phyloP scores from a whole-genome alignment of 139 green algal genomes.

The Micractinium sp. region DNA sequence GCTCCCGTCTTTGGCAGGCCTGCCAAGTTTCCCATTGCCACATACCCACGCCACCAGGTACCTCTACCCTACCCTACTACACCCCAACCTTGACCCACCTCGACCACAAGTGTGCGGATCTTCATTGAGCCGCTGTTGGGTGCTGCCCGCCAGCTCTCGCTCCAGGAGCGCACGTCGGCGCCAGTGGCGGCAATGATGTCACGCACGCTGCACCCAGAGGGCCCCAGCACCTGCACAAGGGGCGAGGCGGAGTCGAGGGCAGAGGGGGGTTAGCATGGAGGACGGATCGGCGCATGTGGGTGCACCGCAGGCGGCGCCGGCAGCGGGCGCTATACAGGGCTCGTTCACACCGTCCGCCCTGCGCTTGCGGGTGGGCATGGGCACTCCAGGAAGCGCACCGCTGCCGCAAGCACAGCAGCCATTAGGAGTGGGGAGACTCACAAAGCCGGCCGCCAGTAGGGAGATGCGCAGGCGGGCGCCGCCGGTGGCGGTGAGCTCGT shows the following conservation, averaged over 20 bases:
- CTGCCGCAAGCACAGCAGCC: background rate
- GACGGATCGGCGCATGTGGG: too few relatives aligned
- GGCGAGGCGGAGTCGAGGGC: too few relatives aligned
- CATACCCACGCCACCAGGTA: background rate
- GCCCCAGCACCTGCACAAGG: conserved; percentile 63
- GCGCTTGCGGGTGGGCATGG: too few relatives aligned
- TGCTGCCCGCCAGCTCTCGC: conserved; percentile 46
- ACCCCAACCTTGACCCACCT: conserved; percentile 33
- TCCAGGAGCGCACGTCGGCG: conserved; percentile 84
- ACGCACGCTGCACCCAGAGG: conserved; percentile 73
- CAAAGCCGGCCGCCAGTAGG: conserved; percentile 90
- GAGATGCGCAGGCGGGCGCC: conserved; percentile 78
- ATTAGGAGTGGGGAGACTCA: too few relatives aligned
- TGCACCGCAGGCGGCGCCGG: too few relatives aligned
- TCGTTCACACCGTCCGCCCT: too few relatives aligned
- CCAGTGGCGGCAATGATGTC: conserved; percentile 78
- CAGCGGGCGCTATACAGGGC: too few relatives aligned
- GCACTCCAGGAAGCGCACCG: background rate
- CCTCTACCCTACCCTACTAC: background rate
- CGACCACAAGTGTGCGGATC: conserved; percentile 65
- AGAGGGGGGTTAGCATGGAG: too few relatives aligned
- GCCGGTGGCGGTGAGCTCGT: conserved; percentile 56
- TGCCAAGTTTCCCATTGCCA: too few relatives aligned
- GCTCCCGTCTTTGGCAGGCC: background rate
- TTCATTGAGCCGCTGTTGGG: conserved; percentile 28